Evolutionary conservation across 768 basidiomycete species (phyloP), one percentile per base, ranked within the genome.

Genomic region (Lactifluus piperatus): DNA sequence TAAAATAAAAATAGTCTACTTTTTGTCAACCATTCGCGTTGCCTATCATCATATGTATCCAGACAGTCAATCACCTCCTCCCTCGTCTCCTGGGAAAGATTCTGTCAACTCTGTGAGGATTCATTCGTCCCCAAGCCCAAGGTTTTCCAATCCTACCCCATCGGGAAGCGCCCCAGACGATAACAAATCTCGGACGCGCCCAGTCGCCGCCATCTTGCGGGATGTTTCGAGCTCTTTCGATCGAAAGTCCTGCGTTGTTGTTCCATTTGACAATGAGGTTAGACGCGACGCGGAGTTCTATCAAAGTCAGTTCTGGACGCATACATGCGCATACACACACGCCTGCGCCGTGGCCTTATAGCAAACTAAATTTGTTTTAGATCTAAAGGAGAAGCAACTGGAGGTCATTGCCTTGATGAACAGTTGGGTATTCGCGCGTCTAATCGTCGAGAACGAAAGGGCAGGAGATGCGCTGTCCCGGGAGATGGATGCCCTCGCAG

Each of bases 181-280:
- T 16, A 44, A 14, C 18, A 46, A 51, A 51, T 34, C 49, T 47
- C 50, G 29, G 24, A 56, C 60, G 18, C 60, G 60, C 24, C 32
- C 60, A 3, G 45, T 61, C n/a, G 50, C 49, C 14, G 49, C 50
- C 27, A 61, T 61, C 32, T 27, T 61, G 60, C 43, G 37, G 5
- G 55, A 61, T 34, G 36, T 50, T 9, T 61, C 60, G 8, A 56
- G 14, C 5, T 47, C 70, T 0, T 74, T 75, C 56, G 70, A 75
- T 58, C 69, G 66, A 46, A 65, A 63, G 6, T 57, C 64, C 18
- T 60, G 54, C n/a, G 62, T 75, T 29, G 61, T 73, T 4, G 51
- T 66, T 10, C 75, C 75, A 0, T 74, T 74, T 56, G 70, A 73
- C 30, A 64, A 70, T 5, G 74, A 76, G 58, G 55, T 63, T 3